These are phyloP conservation scores for Aspergillaceae sp. DNA, from an alignment of 2,329 filamentous ascomycete genomes.

Conservation along the genomic window DNA sequence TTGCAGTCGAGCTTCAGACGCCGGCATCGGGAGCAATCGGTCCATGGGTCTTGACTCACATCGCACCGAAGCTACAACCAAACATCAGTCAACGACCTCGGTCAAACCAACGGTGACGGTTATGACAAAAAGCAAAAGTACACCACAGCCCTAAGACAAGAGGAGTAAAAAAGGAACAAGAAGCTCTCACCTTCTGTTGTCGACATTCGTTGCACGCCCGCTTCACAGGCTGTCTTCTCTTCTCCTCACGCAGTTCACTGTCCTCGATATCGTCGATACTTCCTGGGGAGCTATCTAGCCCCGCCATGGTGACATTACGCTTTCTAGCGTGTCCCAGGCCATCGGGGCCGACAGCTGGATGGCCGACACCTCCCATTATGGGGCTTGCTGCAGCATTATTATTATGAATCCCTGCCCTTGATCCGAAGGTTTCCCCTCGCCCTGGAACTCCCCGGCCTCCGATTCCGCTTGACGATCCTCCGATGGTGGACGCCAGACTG, in stretches of 20 bases:
- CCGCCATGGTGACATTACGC: slow-evolving; percentile 36
- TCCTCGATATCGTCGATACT: slow-evolving; percentile 41
- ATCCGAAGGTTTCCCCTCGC: slow-evolving; percentile 18
- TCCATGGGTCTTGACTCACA: slow-evolving; percentile 56
- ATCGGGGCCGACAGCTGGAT: slow-evolving; percentile 22
- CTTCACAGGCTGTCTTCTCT: slow-evolving; percentile 44
- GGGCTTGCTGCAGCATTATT: slow-evolving; percentile 27
- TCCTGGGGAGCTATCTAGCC: slow-evolving; percentile 40
- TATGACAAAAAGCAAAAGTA: too few relatives aligned
- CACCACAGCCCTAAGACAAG: not conserved
- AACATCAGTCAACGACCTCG: slow-evolving; percentile 3
- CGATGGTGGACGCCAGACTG: slow-evolving; percentile 29
- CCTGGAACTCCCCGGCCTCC: slow-evolving; percentile 26
- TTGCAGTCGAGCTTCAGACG: slow-evolving; percentile 57
- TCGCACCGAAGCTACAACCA: slow-evolving; percentile 55
- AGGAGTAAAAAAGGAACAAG: too few relatives aligned
- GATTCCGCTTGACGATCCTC: slow-evolving; percentile 24
- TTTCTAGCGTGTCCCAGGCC: slow-evolving; percentile 29
- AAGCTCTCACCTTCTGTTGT: slow-evolving; percentile 54
- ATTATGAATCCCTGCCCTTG: slow-evolving; percentile 26
- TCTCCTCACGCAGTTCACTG: slow-evolving; percentile 34
- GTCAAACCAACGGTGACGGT: not conserved
- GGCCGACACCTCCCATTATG: slow-evolving; percentile 29
- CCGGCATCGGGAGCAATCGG: slow-evolving; percentile 53
- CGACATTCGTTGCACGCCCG: slow-evolving; percentile 61